Percentiles rank a stretch among this genome's conserved stretches.
Conservation (phyloP, 2,329 filamentous ascomycete species). For the Curvularia hawaiiensis region DNA sequence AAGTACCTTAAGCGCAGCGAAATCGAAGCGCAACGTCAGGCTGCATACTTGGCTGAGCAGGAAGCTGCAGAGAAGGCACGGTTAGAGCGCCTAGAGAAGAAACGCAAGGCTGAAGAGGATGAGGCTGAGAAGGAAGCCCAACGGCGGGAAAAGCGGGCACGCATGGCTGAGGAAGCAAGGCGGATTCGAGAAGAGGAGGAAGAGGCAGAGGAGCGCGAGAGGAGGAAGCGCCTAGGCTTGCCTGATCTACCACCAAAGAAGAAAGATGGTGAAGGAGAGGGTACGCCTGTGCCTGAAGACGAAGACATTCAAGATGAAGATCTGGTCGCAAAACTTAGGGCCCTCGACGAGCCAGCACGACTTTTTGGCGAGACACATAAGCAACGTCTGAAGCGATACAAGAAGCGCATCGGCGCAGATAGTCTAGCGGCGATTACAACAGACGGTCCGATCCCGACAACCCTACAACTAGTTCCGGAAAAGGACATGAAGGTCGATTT, state of each 20-base stretch:
- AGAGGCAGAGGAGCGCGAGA: conserved; percentile 71
- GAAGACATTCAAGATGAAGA: conserved; percentile 75
- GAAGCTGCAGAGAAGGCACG: conserved; percentile 73
- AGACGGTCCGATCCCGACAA: conserved; percentile 85
- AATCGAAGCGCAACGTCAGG: conserved; percentile 79
- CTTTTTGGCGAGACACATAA: conserved; percentile 84
- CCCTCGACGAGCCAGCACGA: conserved; percentile 71
- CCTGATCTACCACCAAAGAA: conserved; percentile 68
- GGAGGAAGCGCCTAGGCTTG: conserved; percentile 78
- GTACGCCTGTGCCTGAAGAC: conserved; percentile 47
- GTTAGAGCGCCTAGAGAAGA: conserved; percentile 70
- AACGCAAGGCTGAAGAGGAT: conserved; percentile 90
- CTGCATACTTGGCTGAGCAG: conserved; percentile 82
- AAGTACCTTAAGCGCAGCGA: conserved; percentile 90
- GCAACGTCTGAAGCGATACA: conserved; percentile 72
- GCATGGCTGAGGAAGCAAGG: conserved; percentile 80
- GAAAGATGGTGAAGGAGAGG: conserved; percentile 53
- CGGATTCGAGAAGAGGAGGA: conserved; percentile 73
- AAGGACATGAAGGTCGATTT: conserved; percentile 82
- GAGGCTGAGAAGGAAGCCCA: conserved; percentile 70
- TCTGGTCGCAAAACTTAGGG: conserved; percentile 70
- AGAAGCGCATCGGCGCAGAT: conserved; percentile 59
- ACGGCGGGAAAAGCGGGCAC: conserved; percentile 81
- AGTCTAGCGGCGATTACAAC: conserved; percentile 58
- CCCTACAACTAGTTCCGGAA: conserved; percentile 77